Percentiles rank a stretch among this genome's conserved stretches.
phyloP scores from a whole-genome alignment of 2,329 filamentous ascomycete genomes.

The Penicillium sp. region DNA sequence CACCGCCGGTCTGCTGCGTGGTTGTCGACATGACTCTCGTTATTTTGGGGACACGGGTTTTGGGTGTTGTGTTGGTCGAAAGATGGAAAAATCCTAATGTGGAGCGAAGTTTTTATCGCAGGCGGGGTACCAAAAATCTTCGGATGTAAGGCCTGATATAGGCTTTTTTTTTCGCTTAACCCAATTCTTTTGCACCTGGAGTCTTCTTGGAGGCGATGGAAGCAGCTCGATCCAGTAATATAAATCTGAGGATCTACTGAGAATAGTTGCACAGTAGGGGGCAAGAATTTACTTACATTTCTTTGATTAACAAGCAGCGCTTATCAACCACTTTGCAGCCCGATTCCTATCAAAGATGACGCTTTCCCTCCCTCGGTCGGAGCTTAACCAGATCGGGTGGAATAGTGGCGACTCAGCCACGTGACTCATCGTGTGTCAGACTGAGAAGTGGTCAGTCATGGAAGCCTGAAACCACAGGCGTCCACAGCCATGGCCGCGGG shows the following conservation, averaged over 20 bases:
- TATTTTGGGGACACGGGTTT: slow-evolving; percentile 1
- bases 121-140: slow-evolving; percentile 8
- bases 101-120: slow-evolving; percentile 21
- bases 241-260: no score
- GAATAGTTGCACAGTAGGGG: no score
- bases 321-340: slow-evolving; percentile 7
- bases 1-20: slow-evolving; percentile 25
- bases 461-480: no score
- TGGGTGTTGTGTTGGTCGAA: slow-evolving; percentile 7
- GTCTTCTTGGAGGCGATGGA: neutral
- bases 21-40: slow-evolving; percentile 20
- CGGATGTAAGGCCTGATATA: slow-evolving; percentile 5
- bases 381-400: neutral
- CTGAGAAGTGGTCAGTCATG: no score
- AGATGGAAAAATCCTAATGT: slow-evolving; percentile 14
- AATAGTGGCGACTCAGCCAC: neutral
- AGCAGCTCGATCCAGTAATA: neutral
- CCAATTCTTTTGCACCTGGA: neutral
- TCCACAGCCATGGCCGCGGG: no score
- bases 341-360: neutral
- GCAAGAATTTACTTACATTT: no score
- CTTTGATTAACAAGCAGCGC: slow-evolving; percentile 8
- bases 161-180: slow-evolving; percentile 3
- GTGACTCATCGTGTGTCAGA: neutral
- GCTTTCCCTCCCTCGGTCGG: slow-evolving; percentile 3